Percentiles rank a stretch among this genome's conserved stretches.
Conservation (phyloP, 1,284 basidiomycete genomes). For the Tilletia indica region DNA sequence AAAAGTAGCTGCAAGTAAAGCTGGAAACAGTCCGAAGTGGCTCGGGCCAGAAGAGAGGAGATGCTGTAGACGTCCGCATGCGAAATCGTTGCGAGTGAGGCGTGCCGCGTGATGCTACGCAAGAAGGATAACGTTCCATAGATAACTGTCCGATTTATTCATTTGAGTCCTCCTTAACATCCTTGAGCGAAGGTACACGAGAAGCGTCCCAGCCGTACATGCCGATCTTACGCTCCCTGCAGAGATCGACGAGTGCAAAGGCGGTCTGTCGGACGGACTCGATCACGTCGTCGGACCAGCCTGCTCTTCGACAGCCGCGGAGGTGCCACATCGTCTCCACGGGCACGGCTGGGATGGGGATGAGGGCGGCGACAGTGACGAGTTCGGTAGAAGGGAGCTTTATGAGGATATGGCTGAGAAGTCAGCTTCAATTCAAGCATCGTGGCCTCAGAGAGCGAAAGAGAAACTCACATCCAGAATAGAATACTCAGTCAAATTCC, state of each 20-base stretch:
- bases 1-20: no score
- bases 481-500: constrained; percentile 22
- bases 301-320: constrained; percentile 26
- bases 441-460: background rate
- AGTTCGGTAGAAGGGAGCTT: constrained; percentile 21
- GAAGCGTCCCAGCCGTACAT: constrained; percentile 16
- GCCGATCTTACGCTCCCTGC: background rate
- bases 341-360: constrained; percentile 23
- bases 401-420: background rate
- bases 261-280: constrained; percentile 14
- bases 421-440: background rate
- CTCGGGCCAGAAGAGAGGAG: no score
- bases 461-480: constrained; percentile 24
- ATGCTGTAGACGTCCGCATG: no score
- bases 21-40: no score
- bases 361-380: constrained; percentile 25
- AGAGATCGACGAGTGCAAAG: constrained; percentile 16
- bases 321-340: constrained; percentile 32
- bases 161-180: constrained; percentile 7
- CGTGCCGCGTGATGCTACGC: no score
- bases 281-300: constrained; percentile 27
- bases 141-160: background rate
- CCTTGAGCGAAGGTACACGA: background rate
- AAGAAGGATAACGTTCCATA: no score
- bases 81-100: no score